These are phyloP conservation scores for Candida pseudoglaebosa DNA, from an alignment of 805 yeast species.

Conservation along the genomic window DNA sequence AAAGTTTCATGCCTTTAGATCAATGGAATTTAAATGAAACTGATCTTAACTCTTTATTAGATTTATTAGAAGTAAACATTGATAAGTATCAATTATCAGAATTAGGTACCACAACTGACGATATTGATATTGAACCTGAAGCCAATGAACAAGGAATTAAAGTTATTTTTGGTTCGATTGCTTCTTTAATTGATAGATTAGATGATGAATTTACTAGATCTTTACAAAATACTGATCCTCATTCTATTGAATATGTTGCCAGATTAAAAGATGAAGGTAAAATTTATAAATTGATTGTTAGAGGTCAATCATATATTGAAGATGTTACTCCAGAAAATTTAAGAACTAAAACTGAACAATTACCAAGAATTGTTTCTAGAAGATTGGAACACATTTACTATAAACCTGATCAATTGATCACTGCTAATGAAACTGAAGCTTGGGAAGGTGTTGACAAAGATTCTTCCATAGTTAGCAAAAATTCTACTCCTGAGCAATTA, in stretches of 20 bases:
- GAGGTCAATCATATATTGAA: slow-evolving; percentile 86
- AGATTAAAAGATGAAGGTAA: slow-evolving; percentile 83
- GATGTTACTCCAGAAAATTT: slow-evolving; percentile 43
- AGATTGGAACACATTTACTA: slow-evolving; percentile 91
- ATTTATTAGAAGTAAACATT: slow-evolving; percentile 60
- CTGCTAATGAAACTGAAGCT: slow-evolving; percentile 65
- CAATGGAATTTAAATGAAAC: slow-evolving; percentile 72
- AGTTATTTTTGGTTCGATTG: slow-evolving; percentile 77
- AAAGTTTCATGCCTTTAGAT: slow-evolving; percentile 68
- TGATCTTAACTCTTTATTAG: slow-evolving; percentile 61
- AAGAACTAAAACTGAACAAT: slow-evolving; percentile 41
- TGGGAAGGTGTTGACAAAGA: slow-evolving; percentile 51
- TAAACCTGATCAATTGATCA: slow-evolving; percentile 77
- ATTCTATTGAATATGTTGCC: slow-evolving; percentile 87
- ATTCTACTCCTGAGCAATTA: slow-evolving; percentile 41
- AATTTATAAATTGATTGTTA: slow-evolving; percentile 71
- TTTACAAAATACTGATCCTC: slow-evolving; percentile 87
- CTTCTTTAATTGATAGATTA: slow-evolving; percentile 84
- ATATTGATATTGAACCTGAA: slow-evolving; percentile 64
- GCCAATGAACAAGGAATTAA: slow-evolving; percentile 59
- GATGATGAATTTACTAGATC: slow-evolving; percentile 92
- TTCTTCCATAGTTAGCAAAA: slow-evolving; percentile 28
- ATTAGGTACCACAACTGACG: slow-evolving; percentile 65
- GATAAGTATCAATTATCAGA: slow-evolving; percentile 67
- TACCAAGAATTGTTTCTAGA: slow-evolving; percentile 72